Conservation (phyloP, 2,329 filamentous ascomycete genomes). For the Achaetomium macrosporum region DNA sequence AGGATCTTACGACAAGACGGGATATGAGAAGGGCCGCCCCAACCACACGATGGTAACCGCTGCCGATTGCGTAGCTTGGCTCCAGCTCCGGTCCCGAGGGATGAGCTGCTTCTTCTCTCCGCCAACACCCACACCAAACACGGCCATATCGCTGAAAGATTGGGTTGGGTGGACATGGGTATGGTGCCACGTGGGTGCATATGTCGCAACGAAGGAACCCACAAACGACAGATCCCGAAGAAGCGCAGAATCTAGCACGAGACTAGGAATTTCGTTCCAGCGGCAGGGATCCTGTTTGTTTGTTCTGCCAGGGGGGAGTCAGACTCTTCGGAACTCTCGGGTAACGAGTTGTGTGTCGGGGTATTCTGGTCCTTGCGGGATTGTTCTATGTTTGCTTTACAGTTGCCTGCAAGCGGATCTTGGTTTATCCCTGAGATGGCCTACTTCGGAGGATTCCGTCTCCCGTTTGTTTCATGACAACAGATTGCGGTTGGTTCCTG, state of each 20-base stretch:
- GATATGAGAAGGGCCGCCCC: constrained; percentile 28
- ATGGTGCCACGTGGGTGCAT: not conserved
- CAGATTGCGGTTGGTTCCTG: no score
- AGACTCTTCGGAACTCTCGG: no score
- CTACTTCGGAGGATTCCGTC: not conserved
- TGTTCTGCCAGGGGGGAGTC: no score
- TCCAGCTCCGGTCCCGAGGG: not conserved
- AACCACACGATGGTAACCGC: constrained; percentile 24
- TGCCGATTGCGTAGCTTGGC: not conserved
- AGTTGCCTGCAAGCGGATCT: no score
- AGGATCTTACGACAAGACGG: constrained; percentile 37
- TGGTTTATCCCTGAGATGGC: no score
- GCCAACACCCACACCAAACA: not conserved
- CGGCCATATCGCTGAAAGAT: not conserved
- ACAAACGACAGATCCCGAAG: not conserved
- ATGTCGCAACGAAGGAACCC: not conserved
- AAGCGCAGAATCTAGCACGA: not conserved
- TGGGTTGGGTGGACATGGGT: not conserved
- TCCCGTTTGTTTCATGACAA: not conserved
- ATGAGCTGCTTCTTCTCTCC: no score
- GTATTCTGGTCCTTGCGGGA: no score
- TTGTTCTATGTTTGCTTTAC: no score
- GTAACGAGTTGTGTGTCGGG: no score
- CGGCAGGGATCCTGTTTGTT: no score
- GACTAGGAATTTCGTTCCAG: no score